Evolutionary conservation across 352 stramenopile genomes (phyloP).

Genomic region (Phytophthora rubi): DNA sequence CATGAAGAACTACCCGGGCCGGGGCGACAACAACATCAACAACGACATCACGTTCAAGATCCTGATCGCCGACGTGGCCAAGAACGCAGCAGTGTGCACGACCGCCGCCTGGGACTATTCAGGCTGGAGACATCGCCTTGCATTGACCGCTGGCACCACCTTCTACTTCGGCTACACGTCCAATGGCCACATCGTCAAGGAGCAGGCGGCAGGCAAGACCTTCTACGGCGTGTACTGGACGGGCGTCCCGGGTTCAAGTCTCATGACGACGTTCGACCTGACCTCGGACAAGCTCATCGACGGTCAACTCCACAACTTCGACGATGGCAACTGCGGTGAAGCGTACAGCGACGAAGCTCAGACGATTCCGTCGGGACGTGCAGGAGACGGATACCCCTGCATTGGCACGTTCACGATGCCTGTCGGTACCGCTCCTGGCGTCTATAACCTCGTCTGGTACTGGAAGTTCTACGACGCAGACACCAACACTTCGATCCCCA

Average conservation of each 20-base stretch:
- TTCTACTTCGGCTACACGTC: slow-evolving; percentile 71
- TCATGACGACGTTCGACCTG: slow-evolving; percentile 56
- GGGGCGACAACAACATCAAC: slow-evolving; percentile 51
- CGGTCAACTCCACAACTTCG: slow-evolving; percentile 69
- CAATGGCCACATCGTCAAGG: slow-evolving; percentile 71
- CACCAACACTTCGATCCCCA: slow-evolving; percentile 54
- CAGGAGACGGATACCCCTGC: slow-evolving; percentile 62
- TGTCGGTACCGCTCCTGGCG: slow-evolving; percentile 43
- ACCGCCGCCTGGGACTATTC: slow-evolving; percentile 43
- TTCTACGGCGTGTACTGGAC: slow-evolving; percentile 76
- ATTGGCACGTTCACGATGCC: slow-evolving; percentile 58
- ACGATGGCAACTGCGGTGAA: slow-evolving; percentile 71
- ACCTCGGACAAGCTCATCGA: slow-evolving; percentile 64
- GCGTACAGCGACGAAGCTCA: slow-evolving; percentile 47
- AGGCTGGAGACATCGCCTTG: slow-evolving; percentile 49
- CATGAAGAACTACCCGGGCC: slow-evolving; percentile 70
- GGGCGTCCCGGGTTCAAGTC: slow-evolving; percentile 38
- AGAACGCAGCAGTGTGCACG: slow-evolving; percentile 41
- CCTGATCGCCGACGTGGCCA: slow-evolving; percentile 54
- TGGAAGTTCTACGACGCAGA: slow-evolving; percentile 74
- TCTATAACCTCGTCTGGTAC: slow-evolving; percentile 78
- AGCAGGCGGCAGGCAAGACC: slow-evolving; percentile 59
- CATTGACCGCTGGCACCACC: slow-evolving; percentile 45
- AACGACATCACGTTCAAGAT: slow-evolving; percentile 61
- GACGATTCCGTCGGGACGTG: slow-evolving; percentile 46